Conservation (phyloP, 768 basidiomycete species). For the Porphyrellus cyaneotinctus region DNA sequence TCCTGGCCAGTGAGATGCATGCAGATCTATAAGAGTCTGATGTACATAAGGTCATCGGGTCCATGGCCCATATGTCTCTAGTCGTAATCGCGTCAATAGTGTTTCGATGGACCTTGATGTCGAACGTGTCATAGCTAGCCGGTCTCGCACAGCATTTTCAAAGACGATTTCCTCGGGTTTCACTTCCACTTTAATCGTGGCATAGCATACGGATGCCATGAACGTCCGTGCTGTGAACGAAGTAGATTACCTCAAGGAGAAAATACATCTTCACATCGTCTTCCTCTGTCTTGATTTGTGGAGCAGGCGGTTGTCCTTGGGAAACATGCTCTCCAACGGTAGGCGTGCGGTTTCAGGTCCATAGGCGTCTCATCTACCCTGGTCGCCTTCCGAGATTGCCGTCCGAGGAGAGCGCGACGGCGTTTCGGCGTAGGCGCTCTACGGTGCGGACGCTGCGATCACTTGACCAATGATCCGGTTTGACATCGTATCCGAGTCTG, state of each 20-base stretch:
- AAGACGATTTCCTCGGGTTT: constrained; percentile 4
- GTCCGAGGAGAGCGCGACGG: constrained; percentile 7
- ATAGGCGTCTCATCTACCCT: constrained; percentile 1
- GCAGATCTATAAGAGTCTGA: constrained; percentile 3
- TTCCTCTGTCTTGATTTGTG: constrained; percentile 6
- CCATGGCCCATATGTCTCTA: constrained; percentile 10
- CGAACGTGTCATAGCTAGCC: constrained; percentile 9
- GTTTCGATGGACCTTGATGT: constrained; percentile 4
- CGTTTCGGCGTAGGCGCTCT: constrained; percentile 1
- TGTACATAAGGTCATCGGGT: constrained; percentile 14
- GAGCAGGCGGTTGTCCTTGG: neutral
- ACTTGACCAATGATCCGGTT: neutral
- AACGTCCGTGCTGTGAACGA: neutral
- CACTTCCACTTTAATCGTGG: constrained; percentile 7
- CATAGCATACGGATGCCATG: neutral
- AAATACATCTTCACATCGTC: constrained; percentile 1
- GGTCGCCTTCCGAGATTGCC: neutral
- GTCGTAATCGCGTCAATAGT: constrained; percentile 7
- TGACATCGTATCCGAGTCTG: too few relatives aligned
- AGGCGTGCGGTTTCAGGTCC: neutral
- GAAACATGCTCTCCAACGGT: neutral
- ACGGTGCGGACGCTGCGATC: neutral
- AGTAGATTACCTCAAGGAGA: constrained; percentile 2
- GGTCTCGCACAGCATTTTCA: constrained; percentile 7
- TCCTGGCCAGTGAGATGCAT: constrained; percentile 13